phyloP scores from a whole-genome alignment of 2,329 filamentous ascomycete species.

The Fusarium coffeatum region DNA sequence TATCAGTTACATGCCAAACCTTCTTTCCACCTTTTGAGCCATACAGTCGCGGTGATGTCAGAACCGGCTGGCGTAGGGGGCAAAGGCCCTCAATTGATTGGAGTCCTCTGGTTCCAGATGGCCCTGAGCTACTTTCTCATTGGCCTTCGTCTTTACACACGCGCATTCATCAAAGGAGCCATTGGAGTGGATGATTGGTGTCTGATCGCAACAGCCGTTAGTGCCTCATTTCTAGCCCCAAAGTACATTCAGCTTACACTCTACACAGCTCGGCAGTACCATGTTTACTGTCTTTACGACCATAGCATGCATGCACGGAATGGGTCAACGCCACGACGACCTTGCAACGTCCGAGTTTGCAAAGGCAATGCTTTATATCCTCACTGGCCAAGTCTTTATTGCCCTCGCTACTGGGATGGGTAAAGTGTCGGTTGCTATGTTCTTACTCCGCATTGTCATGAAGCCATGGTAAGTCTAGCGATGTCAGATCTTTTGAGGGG shows the following conservation, averaged over 20 bases:
- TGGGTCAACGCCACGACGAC: not conserved
- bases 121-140: not conserved
- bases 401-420: conserved; percentile 1
- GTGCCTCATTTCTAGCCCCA: not conserved
- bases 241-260: not conserved
- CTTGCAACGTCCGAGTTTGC: not conserved
- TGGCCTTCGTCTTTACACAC: not conserved
- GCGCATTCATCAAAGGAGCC: not conserved
- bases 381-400: not conserved
- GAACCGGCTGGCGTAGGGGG: not conserved
- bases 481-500: fast-evolving
- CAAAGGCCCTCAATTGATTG: not conserved
- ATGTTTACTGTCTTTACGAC: not conserved
- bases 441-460: not conserved
- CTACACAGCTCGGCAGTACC: not conserved
- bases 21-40: not conserved
- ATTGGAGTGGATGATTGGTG: not conserved
- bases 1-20: not conserved
- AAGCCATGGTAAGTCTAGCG: not conserved
- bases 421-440: not conserved
- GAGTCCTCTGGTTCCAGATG: not conserved
- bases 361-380: not conserved
- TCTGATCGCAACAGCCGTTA: not conserved
- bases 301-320: not conserved
- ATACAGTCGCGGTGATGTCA: not conserved